Percentiles rank a stretch among this genome's conserved stretches.
Evolutionary conservation across 1,284 basidiomycete species (phyloP).

Genomic region (Cutaneotrichosporon mucoides): DNA sequence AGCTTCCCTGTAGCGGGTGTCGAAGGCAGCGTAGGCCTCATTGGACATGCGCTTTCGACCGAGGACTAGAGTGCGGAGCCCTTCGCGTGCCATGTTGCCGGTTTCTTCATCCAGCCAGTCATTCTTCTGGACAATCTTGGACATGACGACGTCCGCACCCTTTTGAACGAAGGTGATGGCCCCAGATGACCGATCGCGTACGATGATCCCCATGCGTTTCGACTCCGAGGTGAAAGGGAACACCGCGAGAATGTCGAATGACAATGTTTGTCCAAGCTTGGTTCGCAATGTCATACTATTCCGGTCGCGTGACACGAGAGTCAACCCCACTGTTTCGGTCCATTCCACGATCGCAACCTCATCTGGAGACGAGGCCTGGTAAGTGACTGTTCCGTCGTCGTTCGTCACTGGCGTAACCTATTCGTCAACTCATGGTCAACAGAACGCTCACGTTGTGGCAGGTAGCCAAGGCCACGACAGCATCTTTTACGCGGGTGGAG

Average conservation of each 20-base stretch:
- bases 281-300: slow-evolving; percentile 75
- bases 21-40: slow-evolving; percentile 70
- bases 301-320: slow-evolving; percentile 81
- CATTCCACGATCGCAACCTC: slow-evolving; percentile 99
- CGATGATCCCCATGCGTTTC: slow-evolving; percentile 97
- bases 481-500: slow-evolving; percentile 89
- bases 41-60: slow-evolving; percentile 71
- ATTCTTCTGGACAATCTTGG: slow-evolving; percentile 86
- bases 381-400: slow-evolving; percentile 89
- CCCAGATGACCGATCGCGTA: slow-evolving; percentile 68
- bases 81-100: slow-evolving; percentile 97
- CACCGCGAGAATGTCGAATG: slow-evolving; percentile 84
- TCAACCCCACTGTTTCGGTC: slow-evolving; percentile 91
- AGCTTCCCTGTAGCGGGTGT: slow-evolving; percentile 69
- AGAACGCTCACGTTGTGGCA: slow-evolving; percentile 79
- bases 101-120: slow-evolving; percentile 99
- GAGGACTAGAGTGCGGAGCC: slow-evolving; percentile 88
- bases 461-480: slow-evolving; percentile 84
- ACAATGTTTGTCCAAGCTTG: slow-evolving; percentile 59
- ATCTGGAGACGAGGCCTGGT: slow-evolving; percentile 97
- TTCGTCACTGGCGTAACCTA: slow-evolving; percentile 93
- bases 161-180: slow-evolving; percentile 92
- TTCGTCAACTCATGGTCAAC: not conserved
- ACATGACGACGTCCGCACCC: slow-evolving; percentile 97
- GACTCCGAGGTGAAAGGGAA: slow-evolving; percentile 99